Base-by-base conservation (phyloP, 345 rosid genomes). In the Schrenkiella parvula region DNA sequence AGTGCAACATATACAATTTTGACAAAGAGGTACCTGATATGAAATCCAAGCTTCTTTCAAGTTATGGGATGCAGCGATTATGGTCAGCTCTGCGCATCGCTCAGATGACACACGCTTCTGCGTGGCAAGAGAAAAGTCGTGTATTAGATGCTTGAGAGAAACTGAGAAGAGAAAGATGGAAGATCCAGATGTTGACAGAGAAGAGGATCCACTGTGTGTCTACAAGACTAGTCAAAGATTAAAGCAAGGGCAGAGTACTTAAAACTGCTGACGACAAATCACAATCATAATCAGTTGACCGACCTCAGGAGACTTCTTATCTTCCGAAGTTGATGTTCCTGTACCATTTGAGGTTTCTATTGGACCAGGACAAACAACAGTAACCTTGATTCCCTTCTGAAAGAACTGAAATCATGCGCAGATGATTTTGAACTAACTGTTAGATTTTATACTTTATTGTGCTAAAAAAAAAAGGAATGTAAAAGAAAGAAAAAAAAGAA, bases 31-130 rank as follows among this genome's bases (percentile, higher is more conserved):
- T 73, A 90, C 98, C 96, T 93, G 98, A 82, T 80, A 56, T 69
- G 98, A 93, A 76, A 93, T 89, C 98, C 98, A 93, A 59, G 69
- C 98, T 85, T 93, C 98, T 77, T 93, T 93, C 70, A 93, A 79
- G 73, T 85, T 83, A 74, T 88, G 97, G 54, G 91, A 77, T 18
- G 88, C 91, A 43, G 96, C 97, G 56, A 91, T 82, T 34, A 93
- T 85, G 56, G 88, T 85, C 73, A 93, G 83, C 73, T 89, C 96
- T 28, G 84, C 98, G 74, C 97, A 93, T 70, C 96, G 84, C 76
- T 85, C 86, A 32, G 97, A 83, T 53, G 98, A 84, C 71, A 93
- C 82, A 53, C 82, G 89, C 80, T 82, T 93, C 97, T 93, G 86
- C 58, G 4, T 35, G 67, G 34, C 59, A 79, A 43, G 7, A 64